Evolutionary conservation across 768 basidiomycete species (phyloP).

Genomic region (Leccinum longicurvipes): DNA sequence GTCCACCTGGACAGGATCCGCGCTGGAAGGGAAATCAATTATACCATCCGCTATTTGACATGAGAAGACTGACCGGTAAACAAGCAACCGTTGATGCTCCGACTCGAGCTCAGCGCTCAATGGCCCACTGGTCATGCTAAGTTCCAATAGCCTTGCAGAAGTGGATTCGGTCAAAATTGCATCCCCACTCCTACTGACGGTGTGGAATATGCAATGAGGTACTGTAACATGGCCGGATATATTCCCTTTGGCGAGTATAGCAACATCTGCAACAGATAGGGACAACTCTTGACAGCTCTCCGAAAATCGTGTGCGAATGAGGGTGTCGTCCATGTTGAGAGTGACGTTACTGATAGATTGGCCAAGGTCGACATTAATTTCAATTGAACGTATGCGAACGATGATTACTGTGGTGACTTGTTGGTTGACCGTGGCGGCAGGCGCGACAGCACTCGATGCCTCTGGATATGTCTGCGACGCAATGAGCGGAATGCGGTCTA

Average conservation of each 20-base stretch:
- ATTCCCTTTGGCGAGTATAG: constrained; percentile 61
- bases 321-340: constrained; percentile 59
- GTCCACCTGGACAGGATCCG: constrained; percentile 72
- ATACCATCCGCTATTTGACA: background rate
- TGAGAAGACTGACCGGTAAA: constrained; percentile 59
- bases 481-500: constrained; percentile 81
- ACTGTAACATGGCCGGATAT: constrained; percentile 66
- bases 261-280: constrained; percentile 55
- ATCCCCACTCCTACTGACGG: constrained; percentile 55
- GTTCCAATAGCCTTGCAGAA: constrained; percentile 59
- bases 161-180: constrained; percentile 29
- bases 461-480: constrained; percentile 37
- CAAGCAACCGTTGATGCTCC: constrained; percentile 68
- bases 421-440: constrained; percentile 29
- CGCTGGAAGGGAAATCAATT: constrained; percentile 39
- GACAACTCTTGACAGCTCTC: constrained; percentile 61
- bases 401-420: constrained; percentile 61
- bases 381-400: constrained; percentile 68
- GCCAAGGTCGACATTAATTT: constrained; percentile 78
- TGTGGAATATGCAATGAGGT: constrained; percentile 73
- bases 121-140: constrained; percentile 71
- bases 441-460: constrained; percentile 15
- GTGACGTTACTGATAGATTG: constrained; percentile 76
- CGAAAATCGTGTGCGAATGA: constrained; percentile 65
- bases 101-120: constrained; percentile 67